These are phyloP conservation scores for Cordyceps cicadae DNA, from an alignment of 2,329 filamentous ascomycete genomes.

Conservation along the genomic window DNA sequence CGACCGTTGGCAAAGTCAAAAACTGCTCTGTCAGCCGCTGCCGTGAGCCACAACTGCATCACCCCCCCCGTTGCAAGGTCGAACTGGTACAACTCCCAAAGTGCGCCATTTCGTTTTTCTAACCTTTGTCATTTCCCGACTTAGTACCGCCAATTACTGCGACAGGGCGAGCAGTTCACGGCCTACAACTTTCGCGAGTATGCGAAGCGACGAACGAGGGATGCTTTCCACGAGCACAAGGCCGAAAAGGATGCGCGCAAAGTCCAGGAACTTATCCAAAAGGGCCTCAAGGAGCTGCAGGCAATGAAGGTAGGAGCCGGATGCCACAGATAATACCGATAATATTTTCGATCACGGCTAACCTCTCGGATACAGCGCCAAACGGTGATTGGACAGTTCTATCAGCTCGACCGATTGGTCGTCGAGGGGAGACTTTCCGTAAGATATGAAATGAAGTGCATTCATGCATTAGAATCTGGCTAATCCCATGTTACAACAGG, in stretches of 20 bases:
- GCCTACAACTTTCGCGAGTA: conserved; percentile 98
- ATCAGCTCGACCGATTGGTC: conserved; percentile 82
- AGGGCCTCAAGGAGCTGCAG: conserved; percentile 78
- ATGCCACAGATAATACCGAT: background rate
- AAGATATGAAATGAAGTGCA: conserved; percentile 26
- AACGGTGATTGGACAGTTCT: conserved; percentile 92
- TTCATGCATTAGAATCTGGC: background rate
- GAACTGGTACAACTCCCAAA: background rate
- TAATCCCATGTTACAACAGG: conserved; percentile 50
- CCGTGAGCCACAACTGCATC: background rate
- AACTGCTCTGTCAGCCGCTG: background rate
- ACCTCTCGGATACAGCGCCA: conserved; percentile 58
- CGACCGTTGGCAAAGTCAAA: background rate
- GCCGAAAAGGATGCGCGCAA: conserved; percentile 62
- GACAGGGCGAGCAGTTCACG: conserved; percentile 78
- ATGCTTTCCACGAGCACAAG: conserved; percentile 80
- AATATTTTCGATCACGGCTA: background rate
- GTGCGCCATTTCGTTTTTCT: background rate
- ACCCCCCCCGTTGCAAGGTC: background rate
- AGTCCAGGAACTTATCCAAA: conserved; percentile 83
- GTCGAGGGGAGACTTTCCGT: conserved; percentile 81
- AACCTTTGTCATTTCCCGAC: background rate
- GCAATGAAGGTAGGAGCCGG: conserved; percentile 66
- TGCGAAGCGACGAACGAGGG: conserved; percentile 78
- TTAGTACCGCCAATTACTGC: conserved; percentile 86